Evolutionary conservation across 2,329 filamentous ascomycete genomes (phyloP), one percentile per base, ranked within the genome.

Genomic region (Fusarium sp.): DNA sequence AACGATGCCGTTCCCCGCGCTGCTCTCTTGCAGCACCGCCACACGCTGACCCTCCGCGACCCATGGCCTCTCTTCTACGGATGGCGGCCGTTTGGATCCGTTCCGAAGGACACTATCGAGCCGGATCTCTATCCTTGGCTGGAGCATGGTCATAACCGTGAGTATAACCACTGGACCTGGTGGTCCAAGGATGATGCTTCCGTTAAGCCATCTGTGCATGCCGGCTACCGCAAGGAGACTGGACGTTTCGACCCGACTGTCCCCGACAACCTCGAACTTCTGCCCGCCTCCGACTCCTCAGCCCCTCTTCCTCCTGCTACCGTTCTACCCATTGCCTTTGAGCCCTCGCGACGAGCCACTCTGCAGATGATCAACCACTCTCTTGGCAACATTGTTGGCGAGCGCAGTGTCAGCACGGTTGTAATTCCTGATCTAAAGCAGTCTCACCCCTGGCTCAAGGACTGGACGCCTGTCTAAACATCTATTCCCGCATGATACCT

Each of bases 41-140:
- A 75, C 18, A 75, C 73, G 2, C 56, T 75, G 6, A 75, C 73
- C 16, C 70, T 75, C 8, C 73, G 73, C 10, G 73, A 75, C 27
- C 73, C 73, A 11, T 75, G 71, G 71, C 73, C 73, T 6, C 66
- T 75, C n/a, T 75, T 75, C 31, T 74, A 73, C 25, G 73, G 73
- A 18, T 75, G 73, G 73, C 71, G 62, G 6, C 73, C 73, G 27
- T 75, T 75, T 36, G 73, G 73, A 7, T 58, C 56, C 10, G 51
- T 75, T 11, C 58, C 64, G 14, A 73, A 72, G 50, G 62, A 64
- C 7, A 58, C 60, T 3, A 61, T 75, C 31, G 73, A 75, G 23
- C 73, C 73, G 36, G 73, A 75, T 25, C 65, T 75, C 1, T 75
- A 75, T 33, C 73, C 73, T n/a, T 75, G 73, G 73, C 67, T 75